Percentiles rank a stretch among this genome's conserved stretches.
Evolutionary conservation across 2,329 filamentous ascomycete genomes (phyloP).

Genomic region (Colletotrichum echinochloae): DNA sequence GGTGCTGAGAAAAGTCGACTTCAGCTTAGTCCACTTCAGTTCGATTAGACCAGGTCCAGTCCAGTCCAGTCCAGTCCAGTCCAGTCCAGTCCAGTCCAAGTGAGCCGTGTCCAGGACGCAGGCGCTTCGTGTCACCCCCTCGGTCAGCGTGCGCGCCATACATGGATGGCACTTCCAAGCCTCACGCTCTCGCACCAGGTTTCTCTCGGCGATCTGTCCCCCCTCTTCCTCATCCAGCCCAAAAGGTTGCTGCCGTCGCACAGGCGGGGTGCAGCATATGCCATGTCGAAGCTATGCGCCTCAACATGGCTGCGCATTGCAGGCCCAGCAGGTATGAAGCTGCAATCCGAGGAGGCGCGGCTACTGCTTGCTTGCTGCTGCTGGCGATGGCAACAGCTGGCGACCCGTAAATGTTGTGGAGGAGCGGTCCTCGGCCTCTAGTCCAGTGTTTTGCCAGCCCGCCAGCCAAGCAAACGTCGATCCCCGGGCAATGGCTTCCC

Average conservation of each 20-base stretch:
- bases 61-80: constrained; percentile 2
- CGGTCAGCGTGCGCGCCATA: constrained; percentile 4
- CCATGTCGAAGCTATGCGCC: constrained; percentile 20
- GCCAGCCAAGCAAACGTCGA: constrained; percentile 8
- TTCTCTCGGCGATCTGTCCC: neutral
- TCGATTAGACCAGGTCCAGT: constrained; percentile 9
- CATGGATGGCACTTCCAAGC: neutral
- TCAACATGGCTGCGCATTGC: constrained; percentile 20
- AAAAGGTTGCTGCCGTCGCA: constrained; percentile 4
- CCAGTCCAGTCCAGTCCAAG: constrained; percentile 3
- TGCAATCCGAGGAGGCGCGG: neutral
- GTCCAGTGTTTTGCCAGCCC: constrained; percentile 18
- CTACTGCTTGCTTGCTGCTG: neutral
- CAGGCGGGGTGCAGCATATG: constrained; percentile 18
- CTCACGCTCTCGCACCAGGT: neutral
- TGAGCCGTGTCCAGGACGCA: neutral
- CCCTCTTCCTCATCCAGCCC: neutral
- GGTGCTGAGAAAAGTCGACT: neutral
- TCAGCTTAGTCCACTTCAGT: neutral
- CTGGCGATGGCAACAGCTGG: constrained; percentile 31
- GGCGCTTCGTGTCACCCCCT: neutral
- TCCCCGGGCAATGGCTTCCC: constrained; percentile 25
- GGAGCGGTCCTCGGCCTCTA: constrained; percentile 15
- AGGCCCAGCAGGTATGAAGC: constrained; percentile 10
- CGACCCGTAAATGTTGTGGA: constrained; percentile 31